Evolutionary conservation across 2,329 filamentous ascomycete species (phyloP), one percentile per base, ranked within the genome.

Genomic region (Colletotrichum sp.): DNA sequence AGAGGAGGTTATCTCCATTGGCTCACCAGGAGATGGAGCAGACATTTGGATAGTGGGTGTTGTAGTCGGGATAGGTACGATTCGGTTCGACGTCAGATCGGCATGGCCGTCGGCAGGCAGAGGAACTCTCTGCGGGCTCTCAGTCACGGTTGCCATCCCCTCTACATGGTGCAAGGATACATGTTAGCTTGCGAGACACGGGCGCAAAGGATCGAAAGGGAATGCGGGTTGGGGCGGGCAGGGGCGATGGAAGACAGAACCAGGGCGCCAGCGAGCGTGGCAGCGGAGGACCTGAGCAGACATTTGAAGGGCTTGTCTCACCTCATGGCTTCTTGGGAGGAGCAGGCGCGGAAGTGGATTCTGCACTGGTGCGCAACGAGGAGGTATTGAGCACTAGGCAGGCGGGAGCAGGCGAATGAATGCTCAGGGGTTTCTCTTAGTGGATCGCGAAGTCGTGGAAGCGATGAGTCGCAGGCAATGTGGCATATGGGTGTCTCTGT

Each of bases 1-100:
- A 68, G 90, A 89, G 49, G 89, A 90, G 44, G 90, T 90, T 78
- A 92, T 88, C 77, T 93, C 91, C 91, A 93, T 93, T 75, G 90
- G 90, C 73, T 91, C 90, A 79, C 88, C 90, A 34, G 89, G 89
- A 65, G 89, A 89, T 24, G 90, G 89, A 70, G 90, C 88, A 78
- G 91, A 91, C 85, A 90, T 91, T 82, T 90, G 89, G 81, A 91
- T 89, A 75, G 87, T 89, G 49, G 91, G 89, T 72, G 88, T 88
- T 76, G 89, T 86, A 78, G 92, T 91, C 69, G 91, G 90, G 24
- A 78, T 72, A 49, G 77, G 76, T 64, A 93, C 85, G 62, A 91
- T 90, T 81, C 89, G 89, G 79, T 87, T 84, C 81, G 87, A 86
- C 84, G 88, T 88, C 82, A 85, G 85, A 76, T 89, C 85, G 73